Percentiles rank a stretch among this genome's conserved stretches.
Conservation (phyloP, 2,329 filamentous ascomycete genomes). For the Phialophora tarda region DNA sequence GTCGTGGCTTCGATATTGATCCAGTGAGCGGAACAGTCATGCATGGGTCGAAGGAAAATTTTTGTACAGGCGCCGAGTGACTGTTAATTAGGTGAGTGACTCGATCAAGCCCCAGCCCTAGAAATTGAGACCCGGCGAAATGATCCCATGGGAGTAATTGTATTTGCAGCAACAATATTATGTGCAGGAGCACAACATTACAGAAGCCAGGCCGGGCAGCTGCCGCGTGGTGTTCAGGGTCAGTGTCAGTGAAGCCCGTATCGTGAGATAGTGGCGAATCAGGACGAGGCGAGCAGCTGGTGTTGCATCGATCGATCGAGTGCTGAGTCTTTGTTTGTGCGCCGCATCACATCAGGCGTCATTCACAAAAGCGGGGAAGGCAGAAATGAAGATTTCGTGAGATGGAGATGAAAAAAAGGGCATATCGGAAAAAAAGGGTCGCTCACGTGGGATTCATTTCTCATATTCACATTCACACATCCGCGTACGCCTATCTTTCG, state of each 20-base stretch:
- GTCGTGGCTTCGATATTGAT: background rate
- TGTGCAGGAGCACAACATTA: background rate
- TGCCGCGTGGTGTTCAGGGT: background rate
- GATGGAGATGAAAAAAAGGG: background rate
- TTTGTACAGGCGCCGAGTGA: background rate
- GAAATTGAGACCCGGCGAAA: background rate
- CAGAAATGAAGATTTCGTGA: background rate
- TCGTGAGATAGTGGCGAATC: slow-evolving; percentile 7
- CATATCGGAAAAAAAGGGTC: background rate
- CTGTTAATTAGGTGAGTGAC: background rate
- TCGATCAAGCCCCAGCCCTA: background rate
- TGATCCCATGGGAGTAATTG: background rate
- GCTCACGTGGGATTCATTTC: slow-evolving; percentile 12
- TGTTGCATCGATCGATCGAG: slow-evolving; percentile 3
- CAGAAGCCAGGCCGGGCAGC: background rate
- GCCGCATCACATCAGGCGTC: background rate
- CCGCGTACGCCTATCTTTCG: background rate
- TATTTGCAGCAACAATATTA: background rate
- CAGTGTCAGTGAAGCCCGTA: background rate
- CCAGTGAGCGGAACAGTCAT: background rate
- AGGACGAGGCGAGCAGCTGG: background rate
- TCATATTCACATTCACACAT: background rate
- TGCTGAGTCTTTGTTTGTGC: background rate
- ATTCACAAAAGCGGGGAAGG: slow-evolving; percentile 10
- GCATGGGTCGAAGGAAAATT: background rate